Evolutionary conservation across 352 stramenopile species (phyloP).

Genomic region (Saprolegnia parasitica): DNA sequence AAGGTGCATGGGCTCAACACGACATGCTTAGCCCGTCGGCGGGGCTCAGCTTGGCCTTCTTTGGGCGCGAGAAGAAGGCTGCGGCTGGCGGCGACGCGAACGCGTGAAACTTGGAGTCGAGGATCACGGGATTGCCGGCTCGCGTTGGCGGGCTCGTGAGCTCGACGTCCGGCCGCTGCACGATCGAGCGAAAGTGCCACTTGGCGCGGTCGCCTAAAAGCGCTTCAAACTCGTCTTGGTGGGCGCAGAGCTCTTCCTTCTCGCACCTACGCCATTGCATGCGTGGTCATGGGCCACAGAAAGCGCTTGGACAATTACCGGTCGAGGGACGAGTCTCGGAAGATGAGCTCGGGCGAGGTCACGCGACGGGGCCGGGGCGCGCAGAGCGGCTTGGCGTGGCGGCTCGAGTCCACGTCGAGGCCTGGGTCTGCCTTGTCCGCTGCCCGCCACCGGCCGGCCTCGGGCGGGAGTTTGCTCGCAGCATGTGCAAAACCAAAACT

Average conservation of each 20-base stretch:
- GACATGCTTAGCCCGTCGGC: slow-evolving; percentile 2
- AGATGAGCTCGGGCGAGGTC: slow-evolving; percentile 34
- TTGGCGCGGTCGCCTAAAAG: slow-evolving; percentile 21
- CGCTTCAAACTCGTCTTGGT: slow-evolving; percentile 8
- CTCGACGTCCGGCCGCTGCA: slow-evolving; percentile 31
- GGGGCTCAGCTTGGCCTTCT: slow-evolving; percentile 2
- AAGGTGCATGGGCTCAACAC: background rate
- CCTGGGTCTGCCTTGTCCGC: slow-evolving; percentile 12
- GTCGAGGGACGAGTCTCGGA: slow-evolving; percentile 29
- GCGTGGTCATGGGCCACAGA: background rate
- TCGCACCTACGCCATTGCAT: slow-evolving; percentile 16
- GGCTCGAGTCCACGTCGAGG: background rate
- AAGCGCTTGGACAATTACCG: background rate
- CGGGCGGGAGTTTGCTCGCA: slow-evolving; percentile 27
- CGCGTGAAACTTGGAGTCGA: slow-evolving; percentile 33
- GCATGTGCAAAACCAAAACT: slow-evolving; percentile 30
- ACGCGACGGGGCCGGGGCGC: slow-evolving; percentile 30
- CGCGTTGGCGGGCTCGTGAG: slow-evolving; percentile 32
- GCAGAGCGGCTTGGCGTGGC: slow-evolving; percentile 26
- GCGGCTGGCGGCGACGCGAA: background rate
- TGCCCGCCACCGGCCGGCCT: background rate
- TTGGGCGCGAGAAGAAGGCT: background rate
- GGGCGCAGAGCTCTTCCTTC: slow-evolving; percentile 27
- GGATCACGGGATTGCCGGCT: slow-evolving; percentile 31
- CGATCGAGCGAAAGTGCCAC: slow-evolving; percentile 32